Base-by-base conservation (phyloP, 1,139 yeast species). In the Ogataea hybrid region DNA sequence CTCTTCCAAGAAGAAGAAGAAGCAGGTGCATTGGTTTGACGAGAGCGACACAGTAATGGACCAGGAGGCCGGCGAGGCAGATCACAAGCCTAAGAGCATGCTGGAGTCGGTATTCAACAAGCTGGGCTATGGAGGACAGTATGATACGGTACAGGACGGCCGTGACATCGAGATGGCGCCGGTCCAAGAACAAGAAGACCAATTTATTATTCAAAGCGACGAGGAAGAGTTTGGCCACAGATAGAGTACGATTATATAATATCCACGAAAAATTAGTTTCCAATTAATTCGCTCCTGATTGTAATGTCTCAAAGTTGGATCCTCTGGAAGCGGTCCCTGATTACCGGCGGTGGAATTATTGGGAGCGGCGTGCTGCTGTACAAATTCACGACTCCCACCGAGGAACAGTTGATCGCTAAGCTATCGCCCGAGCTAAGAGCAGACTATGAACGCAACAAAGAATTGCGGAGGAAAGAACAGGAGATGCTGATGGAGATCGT, bases 401-500 rank as follows among this genome's bases (percentile, higher is more conserved):
- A 87, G 53, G 96, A 88, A 53, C 76, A 89, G 58, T 65, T 89
- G 41, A 74, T 89, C 33, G 77, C 81, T 15, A 65, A 74, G 39
- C 74, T 89, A 52, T 85, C 96, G 4, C 97, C 97, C 0, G 96
- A 89, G 58, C 68, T 88, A 37, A 71, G 89, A 50, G 81, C 81
- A 11, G 83, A 84, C 47, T 87, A 86, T 59, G 92, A 85, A 57
- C 69, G 71, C 42, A 84, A 84, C 57, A 73, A 73, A 52, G 80
- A 68, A 7, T 61, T 83, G 44, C 71, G 94, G 62, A 73, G 77
- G 58, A 69, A 73, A 54, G 90, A 85, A 61, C 85, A 81, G 58
- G 70, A 74, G 58, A 79, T 76, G 54, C 63, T 84, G 50, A 83
- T 83, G 76, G 76, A 75, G 48, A 77, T 83, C 23, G 90, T 79